Evolutionary conservation across 1,284 basidiomycete species (phyloP).

Genomic region (Coniferiporia weirii): DNA sequence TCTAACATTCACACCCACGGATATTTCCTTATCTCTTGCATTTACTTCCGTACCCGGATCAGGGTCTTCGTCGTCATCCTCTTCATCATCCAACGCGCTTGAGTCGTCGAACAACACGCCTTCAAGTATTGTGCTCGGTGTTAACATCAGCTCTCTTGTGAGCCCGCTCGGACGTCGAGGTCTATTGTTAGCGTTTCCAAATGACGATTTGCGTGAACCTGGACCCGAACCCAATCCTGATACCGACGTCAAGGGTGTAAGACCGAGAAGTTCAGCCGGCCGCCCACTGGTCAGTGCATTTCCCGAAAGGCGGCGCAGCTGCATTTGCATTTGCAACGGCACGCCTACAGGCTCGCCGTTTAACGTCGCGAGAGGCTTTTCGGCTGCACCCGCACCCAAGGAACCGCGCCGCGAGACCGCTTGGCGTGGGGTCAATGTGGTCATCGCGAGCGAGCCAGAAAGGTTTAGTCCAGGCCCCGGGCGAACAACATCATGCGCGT

Average conservation of each 20-base stretch:
- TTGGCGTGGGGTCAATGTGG: slow-evolving; percentile 5
- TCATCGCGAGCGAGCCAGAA: not conserved
- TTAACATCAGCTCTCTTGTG: not conserved
- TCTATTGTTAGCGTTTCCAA: not conserved
- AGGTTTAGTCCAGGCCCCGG: not conserved
- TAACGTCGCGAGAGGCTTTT: slow-evolving; percentile 4
- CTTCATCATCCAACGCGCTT: slow-evolving; percentile 16
- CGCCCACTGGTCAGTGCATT: not conserved
- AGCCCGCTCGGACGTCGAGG: slow-evolving; percentile 7
- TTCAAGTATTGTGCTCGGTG: slow-evolving; percentile 1
- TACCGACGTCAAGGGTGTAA: not conserved
- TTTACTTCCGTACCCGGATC: not conserved
- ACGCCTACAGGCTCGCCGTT: slow-evolving; percentile 12
- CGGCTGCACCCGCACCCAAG: not conserved
- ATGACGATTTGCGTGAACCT: slow-evolving; percentile 4
- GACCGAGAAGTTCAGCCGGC: not conserved
- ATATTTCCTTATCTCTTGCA: not conserved
- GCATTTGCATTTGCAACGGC: not conserved
- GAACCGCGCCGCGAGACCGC: slow-evolving; percentile 6
- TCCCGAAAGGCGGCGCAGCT: not conserved
- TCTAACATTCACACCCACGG: not conserved
- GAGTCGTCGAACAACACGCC: slow-evolving; percentile 1
- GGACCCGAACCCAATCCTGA: slow-evolving; percentile 2
- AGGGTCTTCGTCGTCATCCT: slow-evolving; percentile 16
- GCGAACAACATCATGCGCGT: slow-evolving; percentile 12